A percentile compares a stretch with the other conserved stretches of the same genome.
Conservation (phyloP, 2,329 filamentous ascomycete genomes). For the Xylariaceae sp. region DNA sequence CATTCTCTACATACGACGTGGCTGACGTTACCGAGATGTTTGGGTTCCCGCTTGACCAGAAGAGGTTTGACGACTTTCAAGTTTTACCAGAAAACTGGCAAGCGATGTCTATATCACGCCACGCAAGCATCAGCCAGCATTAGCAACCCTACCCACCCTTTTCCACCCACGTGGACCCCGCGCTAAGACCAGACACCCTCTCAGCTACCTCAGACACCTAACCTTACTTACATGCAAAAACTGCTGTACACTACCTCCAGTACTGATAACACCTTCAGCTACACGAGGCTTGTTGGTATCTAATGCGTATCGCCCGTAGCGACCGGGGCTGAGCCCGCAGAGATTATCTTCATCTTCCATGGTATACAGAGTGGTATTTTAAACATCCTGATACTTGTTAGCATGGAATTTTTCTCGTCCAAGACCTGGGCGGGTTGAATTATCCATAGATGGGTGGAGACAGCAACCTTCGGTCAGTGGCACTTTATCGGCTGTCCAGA, state of each 20-base stretch:
- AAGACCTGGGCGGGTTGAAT: too few species aligned
- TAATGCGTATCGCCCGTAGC: too few species aligned
- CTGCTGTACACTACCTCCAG: too few species aligned
- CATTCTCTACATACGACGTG: background rate
- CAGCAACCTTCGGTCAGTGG: too few species aligned
- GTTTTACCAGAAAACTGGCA: background rate
- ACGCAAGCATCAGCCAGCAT: slow-evolving; percentile 6
- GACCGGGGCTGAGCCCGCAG: too few species aligned
- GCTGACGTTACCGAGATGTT: background rate
- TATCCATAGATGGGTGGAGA: too few species aligned
- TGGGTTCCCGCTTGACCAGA: slow-evolving; percentile 15
- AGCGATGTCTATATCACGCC: slow-evolving; percentile 12
- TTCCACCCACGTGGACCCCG: slow-evolving; percentile 20
- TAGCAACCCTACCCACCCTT: slow-evolving; percentile 1
- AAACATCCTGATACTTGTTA: too few species aligned
- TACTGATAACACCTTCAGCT: too few species aligned
- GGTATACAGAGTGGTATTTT: too few species aligned
- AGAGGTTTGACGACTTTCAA: background rate
- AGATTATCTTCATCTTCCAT: too few species aligned
- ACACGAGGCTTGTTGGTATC: background rate
- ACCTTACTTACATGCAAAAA: background rate
- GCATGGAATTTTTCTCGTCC: too few species aligned
- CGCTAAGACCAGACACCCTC: background rate
- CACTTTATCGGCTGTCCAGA: too few species aligned
- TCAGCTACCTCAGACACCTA: background rate